Base-by-base conservation (phyloP, 352 stramenopile species). In the Peronospora tabacina region DNA sequence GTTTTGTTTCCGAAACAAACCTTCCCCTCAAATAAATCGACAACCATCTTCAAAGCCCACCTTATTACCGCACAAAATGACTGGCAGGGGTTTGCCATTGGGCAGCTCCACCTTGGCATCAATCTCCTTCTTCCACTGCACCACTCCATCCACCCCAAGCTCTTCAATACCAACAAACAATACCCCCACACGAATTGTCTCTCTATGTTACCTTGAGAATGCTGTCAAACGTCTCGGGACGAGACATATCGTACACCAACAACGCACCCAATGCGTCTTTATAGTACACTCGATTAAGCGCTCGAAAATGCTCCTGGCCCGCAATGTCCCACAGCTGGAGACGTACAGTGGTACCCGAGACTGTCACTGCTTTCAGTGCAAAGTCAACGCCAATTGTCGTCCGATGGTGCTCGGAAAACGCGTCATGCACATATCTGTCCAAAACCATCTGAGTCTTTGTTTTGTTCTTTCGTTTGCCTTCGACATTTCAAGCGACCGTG, bases 281-380 rank as follows among this genome's bases (percentile, higher is more conserved):
- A 66, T 97, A 97, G 66, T 97, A 97, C 3, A 96, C 85, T 33
- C 86, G 70, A 58, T 94, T 95, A 7, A 97, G 74, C n/a, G 82
- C 78, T n/a, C 88, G 81, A 49, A 97, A 97, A 42, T 96, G 85
- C 49, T 97, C 91, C 64, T 97, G 89, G 7, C 91, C 80, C 12
- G 91, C 91, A 41, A 97, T 97, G 45, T 97, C 91, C 90, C 91
- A 97, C 15, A 97, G 67, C 65, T 97, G 90, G 11, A 97, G 66
- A 15, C 87, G 84, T 36, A 96, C 83, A 29, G 79, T 95, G 36
- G 80, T 95, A 40, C 83, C 84, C 20, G 67, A 78, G 5, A 95
- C 81, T 1, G 80, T 88, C 44, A 96, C 70, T 13, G 88, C 69
- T 65, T 97, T 97, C 16, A 97, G 70, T 22, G 85, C 75, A 71